A percentile compares a stretch with the other conserved stretches of the same genome.
Evolutionary conservation across 1,139 yeast species (phyloP).

Genomic region (Candida tetrigidarum): DNA sequence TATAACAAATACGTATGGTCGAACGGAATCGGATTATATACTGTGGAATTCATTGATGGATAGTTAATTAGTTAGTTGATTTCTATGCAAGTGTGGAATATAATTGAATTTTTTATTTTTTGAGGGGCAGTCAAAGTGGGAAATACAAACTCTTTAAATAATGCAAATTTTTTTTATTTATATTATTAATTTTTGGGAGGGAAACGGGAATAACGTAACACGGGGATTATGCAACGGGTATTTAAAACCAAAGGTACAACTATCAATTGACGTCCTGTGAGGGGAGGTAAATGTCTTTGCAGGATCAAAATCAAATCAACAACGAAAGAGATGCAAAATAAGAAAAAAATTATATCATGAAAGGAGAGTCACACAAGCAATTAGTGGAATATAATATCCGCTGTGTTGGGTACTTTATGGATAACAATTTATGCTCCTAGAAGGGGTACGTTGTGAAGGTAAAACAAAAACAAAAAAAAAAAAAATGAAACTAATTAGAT

Average conservation of each 20-base stretch:
- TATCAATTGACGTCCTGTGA: too few species aligned
- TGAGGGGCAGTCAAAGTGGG: background rate
- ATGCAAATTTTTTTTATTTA: background rate
- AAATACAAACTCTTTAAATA: background rate
- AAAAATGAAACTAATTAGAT: too few species aligned
- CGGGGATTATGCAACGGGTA: too few species aligned
- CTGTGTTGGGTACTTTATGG: background rate
- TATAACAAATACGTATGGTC: conserved; percentile 82
- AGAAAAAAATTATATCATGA: background rate
- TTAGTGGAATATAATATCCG: background rate
- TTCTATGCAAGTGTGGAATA: background rate
- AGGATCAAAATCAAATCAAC: background rate
- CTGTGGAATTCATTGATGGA: background rate
- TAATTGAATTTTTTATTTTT: background rate
- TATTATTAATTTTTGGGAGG: background rate
- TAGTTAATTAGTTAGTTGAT: background rate
- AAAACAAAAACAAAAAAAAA: too few species aligned
- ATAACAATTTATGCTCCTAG: background rate
- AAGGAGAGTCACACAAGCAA: background rate
- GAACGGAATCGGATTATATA: conserved; percentile 42
- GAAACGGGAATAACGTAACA: background rate
- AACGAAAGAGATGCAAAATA: background rate
- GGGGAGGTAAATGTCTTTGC: too few species aligned
- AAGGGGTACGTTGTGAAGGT: too few species aligned
- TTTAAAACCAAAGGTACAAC: too few species aligned